Evolutionary conservation across 202 grass and related monocot genomes (phyloP).

Genomic region (Zizania palustris): DNA sequence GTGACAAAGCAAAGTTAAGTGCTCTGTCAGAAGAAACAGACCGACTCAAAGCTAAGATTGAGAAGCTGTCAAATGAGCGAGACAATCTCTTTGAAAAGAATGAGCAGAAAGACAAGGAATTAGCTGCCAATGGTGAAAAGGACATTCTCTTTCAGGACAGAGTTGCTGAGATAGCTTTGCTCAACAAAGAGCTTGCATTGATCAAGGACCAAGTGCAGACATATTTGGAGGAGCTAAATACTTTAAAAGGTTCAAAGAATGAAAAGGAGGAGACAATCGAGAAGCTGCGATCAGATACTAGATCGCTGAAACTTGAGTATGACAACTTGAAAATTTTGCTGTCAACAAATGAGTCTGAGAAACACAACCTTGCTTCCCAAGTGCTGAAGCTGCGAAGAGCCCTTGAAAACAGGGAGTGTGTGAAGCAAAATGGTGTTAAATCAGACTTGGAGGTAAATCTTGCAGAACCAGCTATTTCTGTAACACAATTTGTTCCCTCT

Average conservation of each 20-base stretch:
- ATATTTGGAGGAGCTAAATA: conserved; percentile 57
- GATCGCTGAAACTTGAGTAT: conserved; percentile 57
- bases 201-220: conserved; percentile 60
- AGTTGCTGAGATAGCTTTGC: conserved; percentile 53
- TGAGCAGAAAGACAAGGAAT: conserved; percentile 56
- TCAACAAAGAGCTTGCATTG: conserved; percentile 54
- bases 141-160: conserved; percentile 58
- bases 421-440: conserved; percentile 37
- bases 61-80: conserved; percentile 63
- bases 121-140: conserved; percentile 56
- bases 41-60: conserved; percentile 54
- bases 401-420: conserved; percentile 44
- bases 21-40: conserved; percentile 65
- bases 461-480: neutral
- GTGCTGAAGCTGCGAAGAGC: conserved; percentile 49
- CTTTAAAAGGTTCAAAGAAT: conserved; percentile 51
- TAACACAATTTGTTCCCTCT: neutral
- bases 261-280: conserved; percentile 54
- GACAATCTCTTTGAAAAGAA: conserved; percentile 49
- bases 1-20: conserved; percentile 57
- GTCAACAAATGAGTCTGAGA: conserved; percentile 67
- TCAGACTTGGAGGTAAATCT: conserved; percentile 48
- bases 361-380: conserved; percentile 59
- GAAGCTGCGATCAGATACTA: conserved; percentile 58
- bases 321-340: conserved; percentile 54